Base-by-base conservation (phyloP, 129 eudicot genomes). In the Lactuca sativa region DNA sequence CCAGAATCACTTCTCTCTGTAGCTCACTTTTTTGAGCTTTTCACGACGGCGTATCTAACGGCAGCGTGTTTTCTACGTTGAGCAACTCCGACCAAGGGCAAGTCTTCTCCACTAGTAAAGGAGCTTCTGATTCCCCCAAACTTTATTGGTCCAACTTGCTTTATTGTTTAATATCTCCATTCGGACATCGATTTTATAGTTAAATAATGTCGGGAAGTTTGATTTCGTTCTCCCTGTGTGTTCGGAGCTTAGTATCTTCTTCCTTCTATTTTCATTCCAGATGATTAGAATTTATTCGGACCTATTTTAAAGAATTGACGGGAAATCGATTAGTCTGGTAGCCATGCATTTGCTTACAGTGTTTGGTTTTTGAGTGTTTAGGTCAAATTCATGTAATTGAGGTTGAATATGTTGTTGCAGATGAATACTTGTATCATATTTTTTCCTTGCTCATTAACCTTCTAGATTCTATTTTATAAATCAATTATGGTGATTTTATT, bases 351-450 rank as follows among this genome's bases (percentile, higher is more conserved):
- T 41, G 11, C 31, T 9, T 30, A 11, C 11, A 31, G 3, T 11
- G 18, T 11, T 18, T 7, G 36, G 2, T 18, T 36, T 25, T 25
- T 11, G 38, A 64, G 6, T 69, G 40, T 40, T 4, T 37, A 37
- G 73, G 37, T 34, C 3, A 70, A 58, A 58, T 15, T 43, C 44
- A 1, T 72, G 40, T 62, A 62, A 49, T 65, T 49, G 21, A 72
- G 6, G 34, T 72, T 36, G 38, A 21, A 66, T 66, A 49, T 48
- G 48, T 34, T 54, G 54, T 47, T 44, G 34, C 32, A 49, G 30
- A 53, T 66, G 12, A 49, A 47, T 44, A 49, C 33, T 49, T 66
- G 16, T 10, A 48, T 51, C 59, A 14, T 66, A 15, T 33, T 52
- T 33, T 52, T 67, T 17, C 17, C 16, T 40, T 67, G 49, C 21